Evolutionary conservation across 768 basidiomycete genomes (phyloP), one percentile per base, ranked within the genome.

Genomic region (Gymnopilus dilepis): DNA sequence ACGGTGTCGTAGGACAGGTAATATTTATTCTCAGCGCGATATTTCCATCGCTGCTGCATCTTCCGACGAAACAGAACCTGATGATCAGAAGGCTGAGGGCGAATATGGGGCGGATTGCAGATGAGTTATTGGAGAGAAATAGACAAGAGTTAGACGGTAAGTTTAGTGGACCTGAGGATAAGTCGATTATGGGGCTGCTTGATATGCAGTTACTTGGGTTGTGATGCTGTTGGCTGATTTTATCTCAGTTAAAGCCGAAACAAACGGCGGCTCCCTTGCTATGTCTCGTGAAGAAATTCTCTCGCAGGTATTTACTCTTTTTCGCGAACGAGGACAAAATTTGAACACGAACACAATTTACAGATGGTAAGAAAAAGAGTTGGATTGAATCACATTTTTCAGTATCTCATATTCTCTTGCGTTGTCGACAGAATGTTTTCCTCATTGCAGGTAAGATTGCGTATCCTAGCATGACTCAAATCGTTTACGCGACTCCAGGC

Each of bases 121-220:
- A 76, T 34, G 73, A 72, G 13, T 58, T 84, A 4, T 61, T 84
- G 11, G 70, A 72, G 17, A 70, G 74, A 40, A 77, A 72, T 13
- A 67, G 74, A 51, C 69, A 69, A 51, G 80, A 77, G 52, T 66
- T 72, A 43, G 73, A 74, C 30, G 72, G 67, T 12, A 61, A 63
- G 19, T 17, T 6, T 31, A 65, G 58, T 15, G 31, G 50, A 13
- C 28, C 47, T 12, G 74, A 74, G 40, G 78, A 79, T n/a, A 79
- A 78, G 61, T 80, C 78, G 6, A 74, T 80, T 54, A 77, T 80
- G 48, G 78, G 76, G 8, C 61, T 77, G n/a, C 65, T 79, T 22
- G 68, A 78, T 77, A 59, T 31, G 70, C 66, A 1, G n/a, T 47
- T 50, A 21, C 42, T 5, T 63, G 3, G 45, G n/a, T n/a, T 30